Percentiles rank a stretch among this genome's conserved stretches.
phyloP scores from a whole-genome alignment of 169 alveolate genomes.

The Babesia bigemina region DNA sequence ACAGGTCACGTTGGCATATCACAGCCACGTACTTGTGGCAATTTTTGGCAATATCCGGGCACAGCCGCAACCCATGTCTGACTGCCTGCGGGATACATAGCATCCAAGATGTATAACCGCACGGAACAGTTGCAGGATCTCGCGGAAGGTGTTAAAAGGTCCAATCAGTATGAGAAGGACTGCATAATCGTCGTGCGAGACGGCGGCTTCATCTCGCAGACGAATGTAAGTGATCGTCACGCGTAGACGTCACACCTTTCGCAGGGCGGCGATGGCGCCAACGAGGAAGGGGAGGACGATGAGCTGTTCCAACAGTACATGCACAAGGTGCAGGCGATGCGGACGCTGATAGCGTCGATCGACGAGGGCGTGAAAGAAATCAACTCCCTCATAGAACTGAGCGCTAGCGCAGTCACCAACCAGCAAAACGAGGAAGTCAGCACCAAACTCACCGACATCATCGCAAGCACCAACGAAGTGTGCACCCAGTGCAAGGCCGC shows the following conservation, averaged over 20 bases:
- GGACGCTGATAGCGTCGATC: constrained; percentile 31
- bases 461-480: constrained; percentile 47
- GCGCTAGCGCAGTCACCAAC: constrained; percentile 51
- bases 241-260: background rate
- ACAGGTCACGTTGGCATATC: no score
- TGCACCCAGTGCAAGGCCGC: constrained; percentile 57
- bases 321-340: constrained; percentile 31
- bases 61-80: no score
- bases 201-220: background rate
- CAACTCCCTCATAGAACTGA: constrained; percentile 31
- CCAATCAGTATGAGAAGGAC: constrained; percentile 34
- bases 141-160: constrained; percentile 21
- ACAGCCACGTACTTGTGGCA: no score
- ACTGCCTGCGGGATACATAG: no score
- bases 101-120: constrained; percentile 54
- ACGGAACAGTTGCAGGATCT: constrained; percentile 53
- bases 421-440: constrained; percentile 53
- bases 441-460: constrained; percentile 48
- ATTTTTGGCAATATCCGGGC: background rate
- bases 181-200: constrained; percentile 34
- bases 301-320: constrained; percentile 33
- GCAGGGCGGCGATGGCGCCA: constrained; percentile 14
- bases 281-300: constrained; percentile 26
- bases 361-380: constrained; percentile 60
- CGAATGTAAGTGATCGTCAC: background rate